Conservation (phyloP, 2,329 filamentous ascomycete genomes). For the Rhynchosporium agropyri region DNA sequence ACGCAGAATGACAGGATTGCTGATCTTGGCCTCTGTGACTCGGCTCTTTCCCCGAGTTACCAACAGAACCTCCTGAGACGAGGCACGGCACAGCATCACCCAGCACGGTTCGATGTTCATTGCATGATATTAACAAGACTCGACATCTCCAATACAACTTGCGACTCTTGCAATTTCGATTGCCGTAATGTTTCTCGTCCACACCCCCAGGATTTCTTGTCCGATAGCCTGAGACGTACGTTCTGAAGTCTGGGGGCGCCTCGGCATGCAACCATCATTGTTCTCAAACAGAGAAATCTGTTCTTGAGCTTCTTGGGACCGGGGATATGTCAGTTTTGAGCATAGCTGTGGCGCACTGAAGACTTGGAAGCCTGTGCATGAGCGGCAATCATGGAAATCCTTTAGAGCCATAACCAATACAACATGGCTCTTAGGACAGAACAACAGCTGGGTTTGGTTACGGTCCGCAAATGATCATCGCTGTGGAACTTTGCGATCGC, state of each 20-base stretch:
- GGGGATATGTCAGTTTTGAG: slow-evolving; percentile 25
- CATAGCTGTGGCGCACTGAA: slow-evolving; percentile 19
- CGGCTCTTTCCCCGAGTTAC: background rate
- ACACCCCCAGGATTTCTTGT: slow-evolving; percentile 12
- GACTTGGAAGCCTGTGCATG: slow-evolving; percentile 14
- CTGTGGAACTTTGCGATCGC: background rate
- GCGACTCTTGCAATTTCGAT: slow-evolving; percentile 11
- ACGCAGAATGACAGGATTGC: background rate
- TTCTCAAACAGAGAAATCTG: slow-evolving; percentile 22
- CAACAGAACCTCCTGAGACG: too few species aligned
- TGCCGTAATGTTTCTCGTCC: slow-evolving; percentile 6
- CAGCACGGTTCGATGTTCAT: background rate
- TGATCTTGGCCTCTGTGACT: background rate
- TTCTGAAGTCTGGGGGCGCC: slow-evolving; percentile 5
- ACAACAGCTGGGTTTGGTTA: slow-evolving; percentile 1
- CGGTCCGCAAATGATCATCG: background rate
- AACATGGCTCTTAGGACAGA: slow-evolving; percentile 1
- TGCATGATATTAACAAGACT: slow-evolving; percentile 16
- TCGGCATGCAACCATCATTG: slow-evolving; percentile 13
- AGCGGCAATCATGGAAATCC: slow-evolving; percentile 11
- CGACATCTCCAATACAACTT: background rate
- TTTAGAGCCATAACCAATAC: slow-evolving; percentile 11
- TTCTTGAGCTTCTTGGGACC: slow-evolving; percentile 20
- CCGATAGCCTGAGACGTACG: slow-evolving; percentile 15
- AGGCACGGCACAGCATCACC: background rate